Conservation (phyloP, 169 alveolate genomes). For the Babesia gibsoni region DNA sequence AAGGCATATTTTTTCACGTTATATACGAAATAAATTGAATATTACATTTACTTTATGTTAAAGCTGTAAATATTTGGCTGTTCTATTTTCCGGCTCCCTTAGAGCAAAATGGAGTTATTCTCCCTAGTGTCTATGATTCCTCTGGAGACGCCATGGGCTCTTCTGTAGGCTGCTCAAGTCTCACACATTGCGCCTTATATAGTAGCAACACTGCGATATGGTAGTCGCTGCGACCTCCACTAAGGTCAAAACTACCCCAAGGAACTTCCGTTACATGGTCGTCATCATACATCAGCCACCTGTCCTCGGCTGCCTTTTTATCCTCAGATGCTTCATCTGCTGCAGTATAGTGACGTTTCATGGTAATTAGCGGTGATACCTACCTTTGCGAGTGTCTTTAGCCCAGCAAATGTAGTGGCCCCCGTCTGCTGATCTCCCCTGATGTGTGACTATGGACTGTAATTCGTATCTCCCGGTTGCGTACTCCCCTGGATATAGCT, state of each 20-base stretch:
- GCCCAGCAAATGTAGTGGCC: constrained; percentile 98
- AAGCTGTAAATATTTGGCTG: no score
- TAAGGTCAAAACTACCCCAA: constrained; percentile 80
- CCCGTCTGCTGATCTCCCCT: constrained; percentile 95
- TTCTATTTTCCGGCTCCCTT: no score
- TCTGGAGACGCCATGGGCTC: no score
- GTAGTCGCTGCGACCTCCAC: constrained; percentile 89
- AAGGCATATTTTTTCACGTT: no score
- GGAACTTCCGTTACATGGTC: constrained; percentile 79
- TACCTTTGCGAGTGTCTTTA: constrained; percentile 51
- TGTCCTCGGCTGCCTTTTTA: constrained; percentile 49
- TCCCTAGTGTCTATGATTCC: no score
- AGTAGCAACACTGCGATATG: constrained; percentile 83
- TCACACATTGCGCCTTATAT: constrained; percentile 67
- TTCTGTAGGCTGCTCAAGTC: no score
- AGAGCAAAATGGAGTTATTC: no score
- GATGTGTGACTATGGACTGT: constrained; percentile 93
- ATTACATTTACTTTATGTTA: no score
- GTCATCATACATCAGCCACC: constrained; percentile 86
- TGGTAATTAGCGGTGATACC: background rate
- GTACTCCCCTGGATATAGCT: constrained; percentile 50
- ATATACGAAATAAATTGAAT: no score
- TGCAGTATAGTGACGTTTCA: background rate
- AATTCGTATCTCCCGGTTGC: constrained; percentile 91
- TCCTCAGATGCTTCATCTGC: background rate